Evolutionary conservation across 805 yeast species (phyloP).

Genomic region (Pichia kluyveri): DNA sequence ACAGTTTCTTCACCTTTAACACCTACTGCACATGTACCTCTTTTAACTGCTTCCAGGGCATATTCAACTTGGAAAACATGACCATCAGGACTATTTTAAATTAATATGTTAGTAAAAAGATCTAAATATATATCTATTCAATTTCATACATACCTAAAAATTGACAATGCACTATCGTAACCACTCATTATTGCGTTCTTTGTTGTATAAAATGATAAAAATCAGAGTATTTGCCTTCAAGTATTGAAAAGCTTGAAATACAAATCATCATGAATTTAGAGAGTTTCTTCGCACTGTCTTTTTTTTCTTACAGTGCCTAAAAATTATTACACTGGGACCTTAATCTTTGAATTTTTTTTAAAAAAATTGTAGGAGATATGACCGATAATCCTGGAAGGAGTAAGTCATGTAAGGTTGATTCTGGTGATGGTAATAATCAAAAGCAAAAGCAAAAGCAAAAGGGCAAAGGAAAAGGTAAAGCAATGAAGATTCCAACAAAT

Average conservation of each 20-base stretch:
- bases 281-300: no score
- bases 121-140: neutral
- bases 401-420: no score
- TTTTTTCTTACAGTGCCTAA: no score
- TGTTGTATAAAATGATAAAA: no score
- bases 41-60: constrained; percentile 93
- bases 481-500: constrained; percentile 25
- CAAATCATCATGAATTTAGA: no score
- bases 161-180: constrained; percentile 97
- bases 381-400: no score
- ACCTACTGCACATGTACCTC: constrained; percentile 98
- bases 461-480: neutral
- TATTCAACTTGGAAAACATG: constrained; percentile 98
- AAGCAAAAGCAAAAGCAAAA: no score
- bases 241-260: neutral
- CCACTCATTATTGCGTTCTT: constrained; percentile 64
- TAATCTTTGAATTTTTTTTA: no score
- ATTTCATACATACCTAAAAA: constrained; percentile 66
- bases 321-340: no score
- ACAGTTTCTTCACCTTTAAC: constrained; percentile 85
- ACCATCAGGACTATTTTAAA: constrained; percentile 74
- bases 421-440: neutral
- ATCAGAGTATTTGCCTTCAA: neutral
- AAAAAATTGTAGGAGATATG: no score
- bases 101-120: neutral